Conservation (phyloP, 352 stramenopile genomes). For the Phytophthora uliginosa region DNA sequence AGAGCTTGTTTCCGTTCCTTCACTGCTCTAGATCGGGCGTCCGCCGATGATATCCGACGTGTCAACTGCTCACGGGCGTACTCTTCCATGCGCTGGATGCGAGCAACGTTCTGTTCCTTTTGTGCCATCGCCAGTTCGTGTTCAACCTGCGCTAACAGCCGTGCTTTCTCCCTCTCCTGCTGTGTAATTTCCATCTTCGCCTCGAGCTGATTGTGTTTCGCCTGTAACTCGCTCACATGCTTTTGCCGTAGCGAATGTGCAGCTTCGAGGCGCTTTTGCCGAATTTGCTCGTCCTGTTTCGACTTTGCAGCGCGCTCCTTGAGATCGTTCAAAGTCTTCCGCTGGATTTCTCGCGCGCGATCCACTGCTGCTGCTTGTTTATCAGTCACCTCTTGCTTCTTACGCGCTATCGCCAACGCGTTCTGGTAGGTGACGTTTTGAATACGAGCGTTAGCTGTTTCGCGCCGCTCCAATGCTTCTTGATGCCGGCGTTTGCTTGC, state of each 20-base stretch:
- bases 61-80: slow-evolving; percentile 74
- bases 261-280: slow-evolving; percentile 71
- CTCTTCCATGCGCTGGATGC: slow-evolving; percentile 77
- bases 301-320: slow-evolving; percentile 68
- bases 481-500: slow-evolving; percentile 60
- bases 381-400: slow-evolving; percentile 69
- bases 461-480: slow-evolving; percentile 61
- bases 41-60: slow-evolving; percentile 63
- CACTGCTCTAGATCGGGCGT: slow-evolving; percentile 64
- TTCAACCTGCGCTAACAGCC: slow-evolving; percentile 64
- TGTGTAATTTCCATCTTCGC: slow-evolving; percentile 36
- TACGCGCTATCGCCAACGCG: slow-evolving; percentile 62
- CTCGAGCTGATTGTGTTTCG: slow-evolving; percentile 57
- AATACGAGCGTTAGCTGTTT: slow-evolving; percentile 63
- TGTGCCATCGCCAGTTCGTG: slow-evolving; percentile 62
- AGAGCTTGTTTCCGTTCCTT: slow-evolving; percentile 75
- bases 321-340: slow-evolving; percentile 64
- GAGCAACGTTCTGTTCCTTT: slow-evolving; percentile 77
- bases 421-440: slow-evolving; percentile 70
- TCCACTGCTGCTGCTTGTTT: slow-evolving; percentile 65
- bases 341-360: slow-evolving; percentile 69
- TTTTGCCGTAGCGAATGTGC: slow-evolving; percentile 52
- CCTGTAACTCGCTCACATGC: slow-evolving; percentile 45
- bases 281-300: slow-evolving; percentile 75
- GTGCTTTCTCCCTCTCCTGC: slow-evolving; percentile 55